Conservation (phyloP, 306 rosid genomes). For the Nissolia schottii region DNA sequence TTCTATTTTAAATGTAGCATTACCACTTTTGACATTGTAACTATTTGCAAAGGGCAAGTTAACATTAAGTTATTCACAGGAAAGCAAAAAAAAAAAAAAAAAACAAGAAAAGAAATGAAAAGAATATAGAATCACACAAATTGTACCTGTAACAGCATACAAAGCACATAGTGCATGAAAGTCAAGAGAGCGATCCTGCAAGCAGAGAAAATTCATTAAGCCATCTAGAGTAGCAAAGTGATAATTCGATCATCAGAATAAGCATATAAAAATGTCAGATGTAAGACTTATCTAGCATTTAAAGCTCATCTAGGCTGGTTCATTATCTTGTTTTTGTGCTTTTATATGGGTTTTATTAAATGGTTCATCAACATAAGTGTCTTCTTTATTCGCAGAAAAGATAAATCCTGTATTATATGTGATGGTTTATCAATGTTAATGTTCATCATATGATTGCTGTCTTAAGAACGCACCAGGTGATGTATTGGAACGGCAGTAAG, state of each 20-base stretch:
- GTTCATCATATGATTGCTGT: neutral
- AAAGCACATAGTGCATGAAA: constrained; percentile 65
- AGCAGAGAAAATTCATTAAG: constrained; percentile 12
- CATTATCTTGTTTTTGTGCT: too few species aligned
- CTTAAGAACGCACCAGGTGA: constrained; percentile 61
- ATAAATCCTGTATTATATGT: neutral
- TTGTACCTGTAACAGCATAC: constrained; percentile 77
- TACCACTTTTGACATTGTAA: neutral
- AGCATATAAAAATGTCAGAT: neutral
- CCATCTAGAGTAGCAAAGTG: constrained; percentile 38
- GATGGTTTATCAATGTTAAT: neutral
- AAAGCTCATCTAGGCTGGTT: too few species aligned
- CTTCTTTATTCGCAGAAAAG: constrained; percentile 10
- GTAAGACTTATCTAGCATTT: neutral
- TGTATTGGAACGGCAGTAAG: constrained; percentile 84
- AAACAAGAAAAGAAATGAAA: neutral
- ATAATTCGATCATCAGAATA: neutral
- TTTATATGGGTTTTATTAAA: too few species aligned
- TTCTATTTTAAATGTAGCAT: constrained; percentile 1
- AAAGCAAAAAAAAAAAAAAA: neutral
- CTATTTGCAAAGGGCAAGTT: neutral
- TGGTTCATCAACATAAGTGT: too few species aligned
- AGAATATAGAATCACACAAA: constrained; percentile 8
- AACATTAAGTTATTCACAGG: neutral
- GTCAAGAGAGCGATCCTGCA: constrained; percentile 89